A percentile compares a stretch with the other conserved stretches of the same genome.
Evolutionary conservation across 805 yeast species (phyloP).

Genomic region (Pichia phayaonensis): DNA sequence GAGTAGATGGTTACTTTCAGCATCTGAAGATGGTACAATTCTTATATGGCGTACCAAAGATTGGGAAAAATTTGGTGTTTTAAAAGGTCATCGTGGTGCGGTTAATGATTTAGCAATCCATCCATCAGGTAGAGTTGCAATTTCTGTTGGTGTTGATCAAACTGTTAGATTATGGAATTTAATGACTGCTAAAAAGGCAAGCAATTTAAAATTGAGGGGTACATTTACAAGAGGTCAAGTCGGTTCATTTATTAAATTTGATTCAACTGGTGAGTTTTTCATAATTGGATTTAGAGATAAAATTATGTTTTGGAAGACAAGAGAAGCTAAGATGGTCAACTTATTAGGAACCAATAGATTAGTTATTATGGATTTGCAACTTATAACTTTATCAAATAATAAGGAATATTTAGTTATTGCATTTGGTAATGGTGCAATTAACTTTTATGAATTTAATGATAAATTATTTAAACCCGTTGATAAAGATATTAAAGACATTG

Average conservation of each 20-base stretch:
- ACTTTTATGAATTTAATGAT: slow-evolving; percentile 41
- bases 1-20: slow-evolving; percentile 89
- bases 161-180: slow-evolving; percentile 89
- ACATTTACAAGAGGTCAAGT: slow-evolving; percentile 56
- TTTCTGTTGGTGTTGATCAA: slow-evolving; percentile 79
- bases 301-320: slow-evolving; percentile 57
- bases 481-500: slow-evolving; percentile 20
- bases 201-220: slow-evolving; percentile 64
- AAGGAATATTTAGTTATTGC: slow-evolving; percentile 59
- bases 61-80: slow-evolving; percentile 86
- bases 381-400: slow-evolving; percentile 34
- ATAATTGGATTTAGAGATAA: slow-evolving; percentile 66
- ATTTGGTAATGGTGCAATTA: slow-evolving; percentile 61
- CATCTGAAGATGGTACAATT: slow-evolving; percentile 84
- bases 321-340: slow-evolving; percentile 46
- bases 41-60: slow-evolving; percentile 93
- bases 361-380: slow-evolving; percentile 63
- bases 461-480: slow-evolving; percentile 15
- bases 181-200: slow-evolving; percentile 94
- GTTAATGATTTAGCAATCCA: slow-evolving; percentile 84
- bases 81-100: slow-evolving; percentile 84
- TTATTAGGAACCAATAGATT: slow-evolving; percentile 38
- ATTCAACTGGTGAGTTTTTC: slow-evolving; percentile 62
- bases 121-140: slow-evolving; percentile 83
- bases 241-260: slow-evolving; percentile 22